Evolutionary conservation across 371 early-diverging fungal genomes (phyloP), one percentile per base, ranked within the genome.

Genomic region (Actinomucor elegans): DNA sequence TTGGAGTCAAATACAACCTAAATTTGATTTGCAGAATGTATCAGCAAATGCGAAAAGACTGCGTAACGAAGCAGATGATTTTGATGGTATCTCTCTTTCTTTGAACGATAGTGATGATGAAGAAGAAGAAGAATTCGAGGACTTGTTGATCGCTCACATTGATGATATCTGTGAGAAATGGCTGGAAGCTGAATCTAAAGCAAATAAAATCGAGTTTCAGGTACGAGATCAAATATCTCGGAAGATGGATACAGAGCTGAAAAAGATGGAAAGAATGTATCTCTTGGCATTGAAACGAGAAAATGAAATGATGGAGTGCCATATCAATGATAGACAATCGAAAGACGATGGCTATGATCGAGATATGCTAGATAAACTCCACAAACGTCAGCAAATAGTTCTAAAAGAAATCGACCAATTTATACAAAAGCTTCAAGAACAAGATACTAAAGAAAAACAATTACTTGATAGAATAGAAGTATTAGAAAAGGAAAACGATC

Each of bases 121-220:
- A 4, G 76, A 77, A 7, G 59, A 58, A 4, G 64, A 67, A 0
- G 75, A 74, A 44, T 72, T 72, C 42, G 70, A 73, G 2, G 69
- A 71, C 37, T 62, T 63, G 26, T 44, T 81, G 6, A 59, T 71
- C 11, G 48, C 47, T 1, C 77, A 79, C 38, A 33, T 68, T 20
- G 73, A 75, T 15, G 76, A 78, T n/a, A n/a, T 17, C 59, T 84
- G 27, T 55, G 69, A n/a, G 68, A 74, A n/a, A 81, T 79, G 84
- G 65, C 57, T 73, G n/a, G 82, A 77, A 21, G 73, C 80, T 8
- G 84, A 85, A 64, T 59, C 73, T 28, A 72, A 77, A 14, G 69
- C 67, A 38, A 56, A 73, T n/a, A 58, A 64, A 6, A 59, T 84
- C 26, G 87, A 88, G 54, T 59, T 69, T 15, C 75, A 77, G 32